Base-by-base conservation (phyloP, 495 filamentous ascomycete species). In the Tuber aestivum region DNA sequence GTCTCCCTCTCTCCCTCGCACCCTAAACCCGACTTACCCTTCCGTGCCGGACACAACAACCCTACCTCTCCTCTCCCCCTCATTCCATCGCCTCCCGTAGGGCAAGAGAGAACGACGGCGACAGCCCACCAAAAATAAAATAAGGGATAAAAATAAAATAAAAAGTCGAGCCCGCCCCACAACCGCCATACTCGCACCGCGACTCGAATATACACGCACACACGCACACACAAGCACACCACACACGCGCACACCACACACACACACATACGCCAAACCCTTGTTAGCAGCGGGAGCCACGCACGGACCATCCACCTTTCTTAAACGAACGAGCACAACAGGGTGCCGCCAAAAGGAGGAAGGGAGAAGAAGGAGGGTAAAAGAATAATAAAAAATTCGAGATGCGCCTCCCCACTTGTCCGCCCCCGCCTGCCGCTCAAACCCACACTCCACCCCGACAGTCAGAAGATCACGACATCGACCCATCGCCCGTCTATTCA, bases 401-500 rank as follows among this genome's bases (percentile, higher is more conserved):
- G 78, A 79, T 79, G 78, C 78, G 72, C 41, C 78, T 70, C 50
- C 70, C 73, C 21, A 72, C 76, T 72, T 69, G 61, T 48, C 72
- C 69, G 56, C 76, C 70, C 65, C 76, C 76, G 41, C 78, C 44
- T 61, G 41, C 77, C 77, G 78, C 72, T 61, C 78, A 79, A 48
- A 79, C 78, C 10, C 78, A 79, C 56, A 79, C 78, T 21, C 78
- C 80, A 10, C 80, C 80, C 27, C 78, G 76, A 21, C 78, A 78
- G 71, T 76, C 77, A 27, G 78, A 80, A 16, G 77, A 78, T 40
- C 73, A 80, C 61, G 80, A 82, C 44, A 75, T 82, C 7, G 81
- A 82, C 20, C 81, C 81, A 35, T 82, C 81, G 23, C 81, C 81
- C 10, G 72, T 74, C 41, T 82, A 82, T 68, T 82, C 80, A 8